phyloP scores from a whole-genome alignment of 2,329 filamentous ascomycete genomes.

The Hypoxylon sp. region DNA sequence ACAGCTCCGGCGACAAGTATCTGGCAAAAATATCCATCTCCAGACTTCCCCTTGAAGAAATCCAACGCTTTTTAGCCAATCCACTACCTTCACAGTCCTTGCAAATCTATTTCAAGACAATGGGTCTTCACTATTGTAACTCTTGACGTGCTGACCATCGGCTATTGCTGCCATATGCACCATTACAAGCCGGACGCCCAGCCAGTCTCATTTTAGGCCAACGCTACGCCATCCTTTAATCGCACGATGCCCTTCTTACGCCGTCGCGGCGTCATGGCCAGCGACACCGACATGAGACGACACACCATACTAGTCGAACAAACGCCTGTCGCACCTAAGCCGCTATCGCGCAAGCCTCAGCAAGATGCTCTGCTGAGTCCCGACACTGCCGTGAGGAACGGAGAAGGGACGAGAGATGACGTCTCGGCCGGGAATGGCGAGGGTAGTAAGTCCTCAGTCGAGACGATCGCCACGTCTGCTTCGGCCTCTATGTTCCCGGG shows the following conservation, averaged over 20 bases:
- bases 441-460: constrained; percentile 45
- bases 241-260: constrained; percentile 72
- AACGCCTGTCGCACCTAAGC: constrained; percentile 36
- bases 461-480: constrained; percentile 41
- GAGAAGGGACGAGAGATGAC: constrained; percentile 24
- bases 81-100: constrained; percentile 21
- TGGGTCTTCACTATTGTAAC: constrained; percentile 49
- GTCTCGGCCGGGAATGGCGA: constrained; percentile 32
- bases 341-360: constrained; percentile 42
- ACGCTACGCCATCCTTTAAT: constrained; percentile 33
- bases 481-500: constrained; percentile 40
- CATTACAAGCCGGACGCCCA: constrained; percentile 34
- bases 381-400: constrained; percentile 36
- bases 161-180: constrained; percentile 37
- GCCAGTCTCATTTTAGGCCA: constrained; percentile 36
- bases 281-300: constrained; percentile 72
- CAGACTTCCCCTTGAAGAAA: constrained; percentile 3
- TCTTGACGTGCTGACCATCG: constrained; percentile 52
- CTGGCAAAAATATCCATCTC: constrained; percentile 8
- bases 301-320: constrained; percentile 60
- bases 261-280: constrained; percentile 72
- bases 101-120: constrained; percentile 44
- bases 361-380: constrained; percentile 45
- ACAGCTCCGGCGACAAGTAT: constrained; percentile 24
- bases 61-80: constrained; percentile 14